Base-by-base conservation (phyloP, 2,329 filamentous ascomycete species). In the Pseudopyricularia javanii region DNA sequence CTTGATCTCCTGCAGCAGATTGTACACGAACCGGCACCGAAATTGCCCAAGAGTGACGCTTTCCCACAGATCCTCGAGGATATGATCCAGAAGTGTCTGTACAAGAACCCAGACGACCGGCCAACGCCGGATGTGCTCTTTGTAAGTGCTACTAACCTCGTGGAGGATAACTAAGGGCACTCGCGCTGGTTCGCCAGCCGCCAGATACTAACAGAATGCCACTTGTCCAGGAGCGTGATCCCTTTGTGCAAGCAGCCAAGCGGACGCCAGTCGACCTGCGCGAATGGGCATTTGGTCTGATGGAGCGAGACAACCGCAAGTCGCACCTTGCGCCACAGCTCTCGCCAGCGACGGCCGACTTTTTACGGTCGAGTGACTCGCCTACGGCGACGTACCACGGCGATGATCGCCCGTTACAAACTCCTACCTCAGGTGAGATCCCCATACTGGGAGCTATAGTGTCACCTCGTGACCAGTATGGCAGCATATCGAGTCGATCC, bases 1-100 rank as follows among this genome's bases (percentile, higher is more conserved):
- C 76, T 98, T 53, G 93, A 98, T 69, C 78, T 98, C 55, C 74
- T 98, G 49, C 93, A 98, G 69, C 91, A 95, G 66, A 98, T 98
- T 66, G 93, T 98, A 24, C 86, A 97, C 64, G 93, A 98, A 68
- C 90, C 91, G 4, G 89, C 93, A 4, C 93, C 93, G 1, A 91
- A 82, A 65, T 78, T 98, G 51, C 93, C 93, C 43, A 95, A 96
- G 79, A 96, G 91, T 64, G 93, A 97, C 64, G 93, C 93, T 2
- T 98, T 98, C 75, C 93, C 93, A 1, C 80, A 83, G 28, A 97
- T 97, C 58, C 71, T 98, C 48, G 91, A 97, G 61, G 90, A 97
- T 59, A 95, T 97, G 82, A 91, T 97, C 54, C 90, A 93, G 59
- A 95, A 94, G 68, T 98, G 93, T 70, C 73, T 98, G 59, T 83